Evolutionary conservation across 73 alveolate genomes (phyloP), one percentile per base, ranked within the genome.

Genomic region (Paramecium biaurelia): DNA sequence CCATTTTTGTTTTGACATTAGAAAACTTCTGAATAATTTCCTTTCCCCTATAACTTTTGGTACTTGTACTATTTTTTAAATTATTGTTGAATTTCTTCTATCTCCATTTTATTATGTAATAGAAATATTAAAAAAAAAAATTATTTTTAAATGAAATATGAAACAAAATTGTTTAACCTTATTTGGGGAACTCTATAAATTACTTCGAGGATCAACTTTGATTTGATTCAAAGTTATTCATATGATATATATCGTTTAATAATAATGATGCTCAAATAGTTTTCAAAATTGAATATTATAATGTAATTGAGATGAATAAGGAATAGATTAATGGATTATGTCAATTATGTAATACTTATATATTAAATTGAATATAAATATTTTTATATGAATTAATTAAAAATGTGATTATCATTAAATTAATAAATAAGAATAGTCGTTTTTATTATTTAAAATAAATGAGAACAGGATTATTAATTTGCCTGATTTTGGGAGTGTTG

Each of bases 391-490:
- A 47, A 12, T 14, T 47, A 47, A 14, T 47, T 47, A 12, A 53
- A 34, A 53, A 53, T 15, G 14, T 21, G 26, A 49, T 12, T 53
- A 18, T 7, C 20, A 18, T 15, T 53, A 53, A 18, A 53, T 53
- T 53, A 18, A 4, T 15, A 53, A 53, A 4, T 53, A 18, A 53
- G 32, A 53, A 41, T 74, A 63, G 84, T 63, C 84, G 84, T 63
- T 63, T 63, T 63, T 63, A 63, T 63, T 63, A 63, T 30, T 42
- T 63, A 63, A 63, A 63, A 34, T 72, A 35, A 72, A 72, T 72
- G 86, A 72, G 45, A 72, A 38, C 59, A 72, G 59, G 56, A 72
- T 72, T 72, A 42, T 35, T 72, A 35, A 32, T 72, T 72, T 72
- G 86, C 86, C 58, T 72, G 56, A 42, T 72, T 4, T 34, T 72